Percentiles rank a stretch among this genome's conserved stretches.
phyloP scores from a whole-genome alignment of 495 filamentous ascomycete genomes.

The Penicillium manginii region DNA sequence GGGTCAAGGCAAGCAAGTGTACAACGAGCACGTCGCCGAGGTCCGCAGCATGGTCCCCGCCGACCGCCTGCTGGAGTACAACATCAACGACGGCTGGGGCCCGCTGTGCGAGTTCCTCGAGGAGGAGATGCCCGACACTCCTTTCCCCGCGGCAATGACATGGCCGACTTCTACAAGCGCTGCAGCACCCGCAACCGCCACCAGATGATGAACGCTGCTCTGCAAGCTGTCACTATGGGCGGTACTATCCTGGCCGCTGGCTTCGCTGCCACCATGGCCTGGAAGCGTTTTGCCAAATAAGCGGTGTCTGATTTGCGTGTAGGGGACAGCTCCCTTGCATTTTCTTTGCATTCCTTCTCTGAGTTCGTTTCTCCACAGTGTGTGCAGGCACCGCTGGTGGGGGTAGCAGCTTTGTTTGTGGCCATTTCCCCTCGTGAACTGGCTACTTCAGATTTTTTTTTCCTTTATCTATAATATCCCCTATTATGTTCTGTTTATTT shows the following conservation, averaged over 20 bases:
- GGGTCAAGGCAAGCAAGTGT: conserved; percentile 55
- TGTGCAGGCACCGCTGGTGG: conserved; percentile 27
- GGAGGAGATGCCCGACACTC: conserved; percentile 55
- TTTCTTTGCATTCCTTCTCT: conserved; percentile 7
- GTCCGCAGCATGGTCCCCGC: conserved; percentile 50
- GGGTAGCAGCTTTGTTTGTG: conserved; percentile 1
- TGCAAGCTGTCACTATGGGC: conserved; percentile 55
- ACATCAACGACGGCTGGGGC: conserved; percentile 67
- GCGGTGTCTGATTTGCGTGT: neutral
- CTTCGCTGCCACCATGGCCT: conserved; percentile 42
- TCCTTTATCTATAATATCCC: conserved; percentile 21
- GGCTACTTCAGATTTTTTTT: conserved; percentile 7
- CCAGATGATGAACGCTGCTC: conserved; percentile 64
- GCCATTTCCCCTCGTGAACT: neutral
- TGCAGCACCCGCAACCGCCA: conserved; percentile 61
- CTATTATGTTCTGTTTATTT: conserved; percentile 6
- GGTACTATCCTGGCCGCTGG: conserved; percentile 48
- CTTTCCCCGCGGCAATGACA: conserved; percentile 53
- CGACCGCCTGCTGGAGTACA: conserved; percentile 63
- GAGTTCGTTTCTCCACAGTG: conserved; percentile 12
- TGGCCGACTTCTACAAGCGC: conserved; percentile 62
- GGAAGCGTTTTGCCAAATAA: conserved; percentile 48
- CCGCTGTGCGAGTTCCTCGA: conserved; percentile 71
- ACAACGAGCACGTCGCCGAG: conserved; percentile 48
- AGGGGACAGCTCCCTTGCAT: neutral